Base-by-base conservation (phyloP, 345 rosid species). In the Moricandia moricandioides region DNA sequence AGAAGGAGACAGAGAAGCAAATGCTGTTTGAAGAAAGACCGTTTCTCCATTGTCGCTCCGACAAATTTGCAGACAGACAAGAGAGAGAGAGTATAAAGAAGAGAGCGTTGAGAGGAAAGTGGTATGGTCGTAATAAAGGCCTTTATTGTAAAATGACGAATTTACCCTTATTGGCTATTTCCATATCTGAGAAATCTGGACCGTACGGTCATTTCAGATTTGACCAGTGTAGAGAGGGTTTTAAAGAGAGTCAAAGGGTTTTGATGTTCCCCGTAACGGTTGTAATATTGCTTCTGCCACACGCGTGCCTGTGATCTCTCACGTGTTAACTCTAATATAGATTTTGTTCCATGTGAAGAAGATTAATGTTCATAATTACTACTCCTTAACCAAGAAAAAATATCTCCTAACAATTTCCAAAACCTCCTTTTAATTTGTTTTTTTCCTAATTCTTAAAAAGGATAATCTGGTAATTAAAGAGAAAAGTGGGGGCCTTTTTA, bases 1-100 rank as follows among this genome's bases (percentile, higher is more conserved):
- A 76, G 37, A 7, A 70, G 49, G 16, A 71, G 66, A 26, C 70
- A 21, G 58, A 76, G 65, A 73, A 51, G 47, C 10, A 67, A 47
- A 51, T 21, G 67, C 24, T 56, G 59, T 21, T 45, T 33, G 31
- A 65, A 70, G 62, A 67, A 56, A 62, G 40, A 27, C 69, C 49
- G 71, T 69, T 76, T 79, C 73, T 77, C 87, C 96, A 89, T 89
- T 78, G 76, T 74, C 78, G 83, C 56, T 77, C 70, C 61, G 58
- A 26, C 52, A 5, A 57, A 30, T 43, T 45, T 68, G 69, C 45
- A 54, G 59, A 45, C 62, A 37, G 58, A 51, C 52, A 31, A 69
- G 56, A 55, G 74, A 52, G 59, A 54, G 8, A n/a, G 71, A 56
- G 34, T 9, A 10, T 26, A 12, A 4, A 8, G 72, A 77, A 27